Evolutionary conservation across 208 protist species (phyloP).

Genomic region (Leishmania martiniquensis): DNA sequence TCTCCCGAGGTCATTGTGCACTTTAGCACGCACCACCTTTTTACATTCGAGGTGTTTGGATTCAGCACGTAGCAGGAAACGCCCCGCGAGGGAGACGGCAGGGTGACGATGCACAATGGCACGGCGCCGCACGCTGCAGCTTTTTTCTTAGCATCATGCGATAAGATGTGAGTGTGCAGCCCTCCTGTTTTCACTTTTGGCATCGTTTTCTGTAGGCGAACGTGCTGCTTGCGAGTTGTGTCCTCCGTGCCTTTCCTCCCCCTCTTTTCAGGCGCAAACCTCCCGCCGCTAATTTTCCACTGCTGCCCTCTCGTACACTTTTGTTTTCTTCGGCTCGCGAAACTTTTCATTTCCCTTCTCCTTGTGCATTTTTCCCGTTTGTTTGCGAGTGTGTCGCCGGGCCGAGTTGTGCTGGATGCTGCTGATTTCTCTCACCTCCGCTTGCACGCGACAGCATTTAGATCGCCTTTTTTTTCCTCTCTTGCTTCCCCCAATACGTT

Average conservation of each 20-base stretch:
- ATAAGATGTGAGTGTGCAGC: neutral
- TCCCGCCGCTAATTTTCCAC: conserved; percentile 2
- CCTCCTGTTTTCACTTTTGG: neutral
- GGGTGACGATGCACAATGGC: neutral
- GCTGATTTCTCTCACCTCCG: neutral
- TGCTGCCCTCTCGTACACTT: neutral
- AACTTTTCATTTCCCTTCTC: neutral
- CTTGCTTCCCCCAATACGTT: neutral
- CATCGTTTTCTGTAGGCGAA: neutral
- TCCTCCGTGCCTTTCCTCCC: neutral
- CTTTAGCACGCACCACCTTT: conserved; percentile 53
- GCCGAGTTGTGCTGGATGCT: neutral
- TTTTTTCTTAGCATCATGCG: neutral
- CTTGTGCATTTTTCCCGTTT: neutral
- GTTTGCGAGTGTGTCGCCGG: neutral
- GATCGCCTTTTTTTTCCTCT: neutral
- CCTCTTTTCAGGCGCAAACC: neutral
- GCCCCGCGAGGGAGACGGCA: neutral
- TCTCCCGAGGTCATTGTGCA: conserved; percentile 49
- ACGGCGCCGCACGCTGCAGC: neutral
- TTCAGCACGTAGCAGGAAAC: conserved; percentile 44
- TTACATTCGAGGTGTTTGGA: conserved; percentile 82
- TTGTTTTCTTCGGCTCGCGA: neutral
- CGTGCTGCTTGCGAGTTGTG: neutral
- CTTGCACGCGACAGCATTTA: neutral